These are phyloP conservation scores for Coemansia sp. DNA, from an alignment of 192 early-diverging fungal species.

Conservation along the genomic window DNA sequence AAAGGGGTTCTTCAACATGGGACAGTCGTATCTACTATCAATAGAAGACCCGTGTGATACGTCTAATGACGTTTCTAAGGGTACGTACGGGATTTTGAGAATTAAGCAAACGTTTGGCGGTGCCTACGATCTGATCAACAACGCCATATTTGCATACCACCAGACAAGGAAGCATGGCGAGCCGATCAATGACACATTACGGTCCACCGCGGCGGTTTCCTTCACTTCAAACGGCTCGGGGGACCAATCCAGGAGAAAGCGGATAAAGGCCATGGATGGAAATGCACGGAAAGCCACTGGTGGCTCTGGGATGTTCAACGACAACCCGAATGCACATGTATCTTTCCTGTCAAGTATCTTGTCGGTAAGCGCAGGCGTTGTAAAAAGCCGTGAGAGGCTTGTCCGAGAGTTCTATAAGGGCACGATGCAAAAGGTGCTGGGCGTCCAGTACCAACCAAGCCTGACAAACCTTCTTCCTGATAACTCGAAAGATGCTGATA, in stretches of 20 bases:
- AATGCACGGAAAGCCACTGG: neutral
- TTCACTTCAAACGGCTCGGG: no score
- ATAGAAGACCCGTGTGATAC: conserved; percentile 60
- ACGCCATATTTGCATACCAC: conserved; percentile 50
- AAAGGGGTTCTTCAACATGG: conserved; percentile 18
- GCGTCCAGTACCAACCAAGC: conserved; percentile 41
- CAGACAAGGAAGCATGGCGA: conserved; percentile 50
- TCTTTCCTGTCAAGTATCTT: conserved; percentile 53
- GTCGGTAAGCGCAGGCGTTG: conserved; percentile 10
- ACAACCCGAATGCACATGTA: conserved; percentile 45
- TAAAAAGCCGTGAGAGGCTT: conserved; percentile 19
- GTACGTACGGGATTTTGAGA: conserved; percentile 47
- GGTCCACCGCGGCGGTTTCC: neutral
- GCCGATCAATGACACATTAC: conserved; percentile 43
- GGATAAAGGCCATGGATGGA: conserved; percentile 22
- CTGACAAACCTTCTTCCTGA: conserved; percentile 19
- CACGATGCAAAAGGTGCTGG: conserved; percentile 34
- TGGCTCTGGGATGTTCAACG: conserved; percentile 6
- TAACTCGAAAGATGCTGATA: neutral
- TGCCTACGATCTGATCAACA: conserved; percentile 52
- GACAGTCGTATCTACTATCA: conserved; percentile 49
- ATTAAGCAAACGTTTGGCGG: conserved; percentile 52
- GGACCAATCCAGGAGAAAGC: conserved; percentile 17
- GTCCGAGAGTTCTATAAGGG: conserved; percentile 32
- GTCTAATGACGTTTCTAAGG: conserved; percentile 58